Evolutionary conservation across 2,329 filamentous ascomycete genomes (phyloP), one percentile per base, ranked within the genome.

Genomic region (Fusarium ambrosium): DNA sequence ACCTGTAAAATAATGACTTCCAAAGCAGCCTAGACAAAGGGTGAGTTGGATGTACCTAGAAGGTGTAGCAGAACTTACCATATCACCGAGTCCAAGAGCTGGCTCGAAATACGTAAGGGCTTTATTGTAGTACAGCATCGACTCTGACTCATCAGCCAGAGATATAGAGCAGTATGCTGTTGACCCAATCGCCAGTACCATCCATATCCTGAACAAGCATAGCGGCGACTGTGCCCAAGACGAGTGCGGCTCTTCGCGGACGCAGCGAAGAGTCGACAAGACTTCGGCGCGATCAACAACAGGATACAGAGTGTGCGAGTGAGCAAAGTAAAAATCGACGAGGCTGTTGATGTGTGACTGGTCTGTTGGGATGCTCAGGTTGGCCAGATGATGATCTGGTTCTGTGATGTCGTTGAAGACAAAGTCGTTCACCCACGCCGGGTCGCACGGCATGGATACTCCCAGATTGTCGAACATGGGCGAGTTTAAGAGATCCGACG

Each of bases 131-230:
- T 84, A 86, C 4, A 81, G 66, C 58, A 82, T 80, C 0, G 84
- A 83, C 63, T 86, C 84, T 0, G 82, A 82, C 69, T 87, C 85
- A 24, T 87, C 85, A 2, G 80, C 78, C 64, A 87, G 71, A 0
- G 83, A 81, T 1, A 87, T 82, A 0, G 86, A 85, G 8, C 79
- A 86, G 68, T 84, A 82, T 0, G 85, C 82, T 0, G 85, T 87
- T 0, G 85, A 85, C 2, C 85, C 85, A 32, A 87, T 87, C 6
- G 85, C 86, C 4, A 87, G 77, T 3, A 87, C 82, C 84, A 87
- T 87, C 85, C 85, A 87, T n/a, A 87, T 80, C 22, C 82, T 79
- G 66, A 85, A 87, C 8, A 82, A 70, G 62, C 77, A 80, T 2
- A 84, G 73, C 2, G 84, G 80, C 0, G 82, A 81, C 41, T 83